phyloP scores from a whole-genome alignment of 2,329 filamentous ascomycete genomes.

The Penicillium thymicola region DNA sequence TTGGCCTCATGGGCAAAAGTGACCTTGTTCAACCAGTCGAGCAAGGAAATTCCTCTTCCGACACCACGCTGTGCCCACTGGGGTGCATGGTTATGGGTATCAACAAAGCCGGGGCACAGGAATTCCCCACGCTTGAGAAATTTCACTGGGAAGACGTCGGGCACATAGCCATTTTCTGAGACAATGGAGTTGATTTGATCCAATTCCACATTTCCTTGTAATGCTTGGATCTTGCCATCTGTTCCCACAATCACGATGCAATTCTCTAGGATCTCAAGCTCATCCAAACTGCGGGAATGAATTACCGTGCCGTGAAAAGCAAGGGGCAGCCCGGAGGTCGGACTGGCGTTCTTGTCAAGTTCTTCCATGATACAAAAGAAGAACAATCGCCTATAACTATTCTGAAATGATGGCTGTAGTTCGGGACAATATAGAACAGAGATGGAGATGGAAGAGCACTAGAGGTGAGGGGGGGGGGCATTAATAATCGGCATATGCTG shows the following conservation, averaged over 20 bases:
- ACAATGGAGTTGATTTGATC: slow-evolving; percentile 26
- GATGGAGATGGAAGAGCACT: background rate
- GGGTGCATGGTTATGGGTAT: slow-evolving; percentile 68
- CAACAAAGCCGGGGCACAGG: slow-evolving; percentile 46
- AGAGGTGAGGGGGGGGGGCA: slow-evolving; percentile 8
- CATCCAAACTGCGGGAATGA: slow-evolving; percentile 24
- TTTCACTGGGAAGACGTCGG: slow-evolving; percentile 27
- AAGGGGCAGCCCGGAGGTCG: slow-evolving; percentile 23
- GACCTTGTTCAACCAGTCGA: slow-evolving; percentile 63
- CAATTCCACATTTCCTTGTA: slow-evolving; percentile 22
- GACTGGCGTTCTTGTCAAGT: slow-evolving; percentile 7
- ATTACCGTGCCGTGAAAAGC: slow-evolving; percentile 37
- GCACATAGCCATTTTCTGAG: slow-evolving; percentile 24
- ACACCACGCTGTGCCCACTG: slow-evolving; percentile 50
- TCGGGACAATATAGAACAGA: background rate
- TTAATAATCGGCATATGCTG: slow-evolving; percentile 3
- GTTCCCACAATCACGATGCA: slow-evolving; percentile 32
- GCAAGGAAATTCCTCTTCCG: slow-evolving; percentile 40
- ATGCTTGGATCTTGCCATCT: slow-evolving; percentile 29
- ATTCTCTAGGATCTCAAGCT: slow-evolving; percentile 32
- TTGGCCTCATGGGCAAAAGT: slow-evolving; percentile 64
- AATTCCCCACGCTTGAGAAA: slow-evolving; percentile 30
- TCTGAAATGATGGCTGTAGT: background rate
- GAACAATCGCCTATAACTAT: background rate
- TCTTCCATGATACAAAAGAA: slow-evolving; percentile 2